Conservation (phyloP, 2,329 filamentous ascomycete genomes). For the Colletotrichum chlorophyti region DNA sequence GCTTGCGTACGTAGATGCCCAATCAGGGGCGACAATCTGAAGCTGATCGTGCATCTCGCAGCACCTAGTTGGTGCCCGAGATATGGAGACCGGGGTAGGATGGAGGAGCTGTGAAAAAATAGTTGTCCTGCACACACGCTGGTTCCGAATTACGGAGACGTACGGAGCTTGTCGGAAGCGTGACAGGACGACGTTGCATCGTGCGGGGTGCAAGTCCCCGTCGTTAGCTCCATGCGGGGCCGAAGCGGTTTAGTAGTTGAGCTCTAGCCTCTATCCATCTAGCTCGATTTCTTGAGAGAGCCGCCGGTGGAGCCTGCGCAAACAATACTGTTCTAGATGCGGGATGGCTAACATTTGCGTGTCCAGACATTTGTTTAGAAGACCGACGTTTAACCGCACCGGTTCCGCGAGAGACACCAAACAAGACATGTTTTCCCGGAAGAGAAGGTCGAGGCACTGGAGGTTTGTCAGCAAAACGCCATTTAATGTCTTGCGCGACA, state of each 20-base stretch:
- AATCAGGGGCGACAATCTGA: constrained; percentile 7
- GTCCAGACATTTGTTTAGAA: neutral
- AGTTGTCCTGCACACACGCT: constrained; percentile 11
- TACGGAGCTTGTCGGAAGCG: constrained; percentile 27
- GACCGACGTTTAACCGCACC: constrained; percentile 7
- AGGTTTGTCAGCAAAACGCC: neutral
- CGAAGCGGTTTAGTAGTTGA: constrained; percentile 2
- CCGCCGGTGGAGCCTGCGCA: constrained; percentile 22
- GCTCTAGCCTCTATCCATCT: constrained; percentile 4
- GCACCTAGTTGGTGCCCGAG: constrained; percentile 25
- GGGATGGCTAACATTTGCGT: constrained; percentile 13
- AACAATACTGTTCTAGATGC: constrained; percentile 5
- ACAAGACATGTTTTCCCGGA: neutral
- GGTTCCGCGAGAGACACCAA: neutral
- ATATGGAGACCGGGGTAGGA: constrained; percentile 11
- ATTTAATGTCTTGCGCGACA: no score
- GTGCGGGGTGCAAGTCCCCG: constrained; percentile 23
- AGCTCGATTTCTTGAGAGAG: constrained; percentile 16
- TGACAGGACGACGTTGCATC: constrained; percentile 21
- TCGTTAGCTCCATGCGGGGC: constrained; percentile 27
- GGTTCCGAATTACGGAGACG: constrained; percentile 22
- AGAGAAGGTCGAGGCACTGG: neutral
- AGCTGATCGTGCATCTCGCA: constrained; percentile 20
- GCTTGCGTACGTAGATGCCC: neutral
- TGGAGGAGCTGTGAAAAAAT: neutral